These are phyloP conservation scores for Spathaspora passalidarum DNA, from an alignment of 805 yeast species.

Conservation along the genomic window DNA sequence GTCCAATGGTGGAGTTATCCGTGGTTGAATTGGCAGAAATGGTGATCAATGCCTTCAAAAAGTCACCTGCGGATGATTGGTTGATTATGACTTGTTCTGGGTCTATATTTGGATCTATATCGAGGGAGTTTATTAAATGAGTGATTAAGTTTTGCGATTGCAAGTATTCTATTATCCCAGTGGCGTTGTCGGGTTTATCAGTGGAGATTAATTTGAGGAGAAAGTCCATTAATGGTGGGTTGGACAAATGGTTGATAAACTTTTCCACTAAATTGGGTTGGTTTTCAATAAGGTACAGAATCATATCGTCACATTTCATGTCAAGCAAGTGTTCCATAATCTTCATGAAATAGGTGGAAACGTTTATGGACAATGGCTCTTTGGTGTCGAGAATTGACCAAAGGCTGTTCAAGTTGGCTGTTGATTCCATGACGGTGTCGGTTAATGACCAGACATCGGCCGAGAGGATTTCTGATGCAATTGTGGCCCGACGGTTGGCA, in stretches of 20 bases:
- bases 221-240: conserved; percentile 47
- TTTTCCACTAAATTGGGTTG: conserved; percentile 40
- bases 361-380: conserved; percentile 65
- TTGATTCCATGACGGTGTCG: conserved; percentile 80
- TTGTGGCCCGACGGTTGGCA: conserved; percentile 34
- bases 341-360: conserved; percentile 87
- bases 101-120: conserved; percentile 10
- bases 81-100: conserved; percentile 20
- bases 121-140: conserved; percentile 33
- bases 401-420: conserved; percentile 58
- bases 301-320: conserved; percentile 49
- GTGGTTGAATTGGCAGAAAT: conserved; percentile 46
- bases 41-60: conserved; percentile 43
- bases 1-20: conserved; percentile 45
- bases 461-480: conserved; percentile 82
- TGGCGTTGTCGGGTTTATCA: conserved; percentile 45
- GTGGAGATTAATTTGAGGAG: conserved; percentile 42
- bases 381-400: conserved; percentile 78
- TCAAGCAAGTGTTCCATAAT: conserved; percentile 66
- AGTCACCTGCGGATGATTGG: conserved; percentile 44
- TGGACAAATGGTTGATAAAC: conserved; percentile 42
- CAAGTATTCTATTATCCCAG: conserved; percentile 44
- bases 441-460: conserved; percentile 94
- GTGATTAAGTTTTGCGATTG: conserved; percentile 38
- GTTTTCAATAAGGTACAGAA: conserved; percentile 40